Evolutionary conservation across 2,329 filamentous ascomycete genomes (phyloP), one percentile per base, ranked within the genome.

Genomic region (Chrysoporthe puriensis): DNA sequence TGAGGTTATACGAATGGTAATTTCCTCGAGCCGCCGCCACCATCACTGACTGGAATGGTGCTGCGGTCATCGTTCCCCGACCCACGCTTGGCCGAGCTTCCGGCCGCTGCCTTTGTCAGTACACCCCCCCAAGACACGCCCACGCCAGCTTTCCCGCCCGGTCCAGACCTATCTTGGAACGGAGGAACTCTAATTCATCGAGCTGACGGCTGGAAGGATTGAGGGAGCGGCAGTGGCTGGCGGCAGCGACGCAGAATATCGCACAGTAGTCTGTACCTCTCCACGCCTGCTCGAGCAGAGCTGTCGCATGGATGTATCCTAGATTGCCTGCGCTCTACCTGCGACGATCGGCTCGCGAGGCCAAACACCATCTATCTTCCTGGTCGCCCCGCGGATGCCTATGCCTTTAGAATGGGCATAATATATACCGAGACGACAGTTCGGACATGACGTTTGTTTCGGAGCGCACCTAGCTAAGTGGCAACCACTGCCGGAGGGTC

Each of bases 11-110:
- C 44, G 44, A 34, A 26, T 32, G 26, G 36, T 56, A 63, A 63
- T 56, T 46, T 56, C 62, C 52, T 56, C 21, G n/a, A 43, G 1
- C 44, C 48, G 61, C 50, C 42, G 52, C 62, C 52, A 56, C 46
- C 44, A 18, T 26, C 43, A 46, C 59, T 4, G 26, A 56, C 64
- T 66, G 64, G 64, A 66, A 66, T 66, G 64, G 36, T 48, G 50
- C 43, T 67, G 65, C 62, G 57, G 63, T 69, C 59, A 63, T 64
- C 32, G 32, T 62, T 61, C 61, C 48, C 62, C 52, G 43, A 44
- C 59, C 50, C 62, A 67, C 57, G 42, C 64, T 61, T 50, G 61
- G 61, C 57, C 46, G 40, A 44, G 42, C 26, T 43, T 57, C 34
- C 36, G 26, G 64, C 57, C 64, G 48, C 40, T 52, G 50, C 42